Base-by-base conservation (phyloP, 305 asterid species). In the Plantago lanceolata region DNA sequence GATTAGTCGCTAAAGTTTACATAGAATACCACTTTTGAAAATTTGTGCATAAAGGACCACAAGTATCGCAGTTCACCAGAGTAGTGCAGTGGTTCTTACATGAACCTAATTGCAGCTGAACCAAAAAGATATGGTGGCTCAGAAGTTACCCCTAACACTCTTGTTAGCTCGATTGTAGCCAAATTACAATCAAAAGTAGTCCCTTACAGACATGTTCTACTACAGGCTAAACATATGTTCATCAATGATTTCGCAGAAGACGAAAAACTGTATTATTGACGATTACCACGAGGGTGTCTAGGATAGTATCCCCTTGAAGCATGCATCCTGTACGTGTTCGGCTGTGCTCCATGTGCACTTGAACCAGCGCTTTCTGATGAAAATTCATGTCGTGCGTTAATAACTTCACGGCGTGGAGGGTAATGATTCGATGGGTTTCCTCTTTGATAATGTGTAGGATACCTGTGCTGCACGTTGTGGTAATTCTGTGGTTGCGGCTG, bases 401-500 rank as follows among this genome's bases (percentile, higher is more conserved):
- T 35, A n/a, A 19, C 43, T 50, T 60, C 31, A 64, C 73, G 13
- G 35, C 51, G 3, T 19, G 70, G 64, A 62, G 68, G 64, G 21
- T 66, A 70, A 53, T 65, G 48, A 44, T 64, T 20, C 43, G 67
- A 31, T 35, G 40, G 11, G 52, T 49, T 68, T 28, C 72, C 69
- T 57, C 64, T 45, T n/a, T 63, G 74, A 20, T 72, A 33, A 51
- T 70, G 72, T 11, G 67, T 35, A 56, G 69, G 55, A 50, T 62
- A 21, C 40, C 28, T 63, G 53, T 66, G 76, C 48, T 28, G 65
- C 37, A 26, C 49, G 33, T 58, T 70, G 7, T 53, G 57, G 59
- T 48, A 57, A 48, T 71, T 58, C 47, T 78, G 78, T 5, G 82
- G 75, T 49, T 79, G 59, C 6, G 61, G 64, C 58, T 72, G 79